Evolutionary conservation across 108 stramenopile species (phyloP).

Genomic region (Schizochytrium sp.): DNA sequence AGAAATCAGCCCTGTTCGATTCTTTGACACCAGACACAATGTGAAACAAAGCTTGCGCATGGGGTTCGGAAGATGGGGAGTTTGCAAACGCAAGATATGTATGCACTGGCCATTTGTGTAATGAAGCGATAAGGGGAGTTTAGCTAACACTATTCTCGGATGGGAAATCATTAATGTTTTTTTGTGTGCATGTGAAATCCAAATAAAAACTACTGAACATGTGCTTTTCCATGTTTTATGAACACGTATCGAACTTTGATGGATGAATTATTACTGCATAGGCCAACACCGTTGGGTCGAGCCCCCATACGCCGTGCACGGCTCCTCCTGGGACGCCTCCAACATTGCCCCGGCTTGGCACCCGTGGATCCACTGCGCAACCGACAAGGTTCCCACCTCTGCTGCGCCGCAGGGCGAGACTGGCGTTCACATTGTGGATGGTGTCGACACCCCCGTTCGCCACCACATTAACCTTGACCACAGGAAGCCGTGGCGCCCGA

Average conservation of each 20-base stretch:
- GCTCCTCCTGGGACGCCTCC: conserved; percentile 7
- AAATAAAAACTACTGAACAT: background rate
- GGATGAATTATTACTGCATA: background rate
- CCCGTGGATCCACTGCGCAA: conserved; percentile 15
- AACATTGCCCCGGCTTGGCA: conserved; percentile 48
- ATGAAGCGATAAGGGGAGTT: too few relatives aligned
- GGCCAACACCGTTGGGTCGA: conserved; percentile 58
- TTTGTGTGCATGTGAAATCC: background rate
- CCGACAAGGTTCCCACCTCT: conserved; percentile 56
- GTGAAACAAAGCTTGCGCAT: too few relatives aligned
- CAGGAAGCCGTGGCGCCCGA: conserved; percentile 29
- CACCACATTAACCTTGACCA: conserved; percentile 35
- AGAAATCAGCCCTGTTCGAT: too few relatives aligned
- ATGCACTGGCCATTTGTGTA: too few relatives aligned
- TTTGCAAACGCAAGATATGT: too few relatives aligned
- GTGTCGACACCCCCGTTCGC: conserved; percentile 44
- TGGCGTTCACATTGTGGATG: conserved; percentile 55
- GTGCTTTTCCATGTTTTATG: background rate
- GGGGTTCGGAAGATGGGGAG: too few relatives aligned
- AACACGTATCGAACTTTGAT: background rate
- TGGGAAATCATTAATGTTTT: too few relatives aligned
- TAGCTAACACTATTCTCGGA: too few relatives aligned
- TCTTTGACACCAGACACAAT: too few relatives aligned
- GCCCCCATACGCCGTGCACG: background rate
- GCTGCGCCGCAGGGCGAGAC: background rate